Evolutionary conservation across 352 stramenopile genomes (phyloP).

Genomic region (Phytophthora kernoviae): DNA sequence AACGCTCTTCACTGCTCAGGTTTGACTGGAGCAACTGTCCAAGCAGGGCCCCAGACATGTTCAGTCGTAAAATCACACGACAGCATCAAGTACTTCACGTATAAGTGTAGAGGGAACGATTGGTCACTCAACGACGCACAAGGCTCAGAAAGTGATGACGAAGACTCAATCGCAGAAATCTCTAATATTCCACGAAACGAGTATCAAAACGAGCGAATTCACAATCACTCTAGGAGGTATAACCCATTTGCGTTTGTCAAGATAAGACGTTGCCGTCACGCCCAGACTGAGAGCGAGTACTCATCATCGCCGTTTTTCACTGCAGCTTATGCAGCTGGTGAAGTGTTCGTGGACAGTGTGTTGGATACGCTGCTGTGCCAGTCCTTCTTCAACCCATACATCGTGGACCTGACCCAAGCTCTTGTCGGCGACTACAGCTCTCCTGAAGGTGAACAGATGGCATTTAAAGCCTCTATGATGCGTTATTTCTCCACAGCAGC

Average conservation of each 20-base stretch:
- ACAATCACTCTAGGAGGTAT: conserved; percentile 1
- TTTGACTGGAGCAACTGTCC: neutral
- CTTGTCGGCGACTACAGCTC: conserved; percentile 52
- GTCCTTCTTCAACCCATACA: conserved; percentile 79
- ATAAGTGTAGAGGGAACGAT: conserved; percentile 33
- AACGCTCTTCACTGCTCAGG: too few relatives aligned
- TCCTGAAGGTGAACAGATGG: neutral
- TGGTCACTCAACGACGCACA: conserved; percentile 13
- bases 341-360: conserved; percentile 65
- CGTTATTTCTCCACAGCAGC: conserved; percentile 9
- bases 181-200: conserved; percentile 14
- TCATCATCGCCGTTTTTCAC: conserved; percentile 42
- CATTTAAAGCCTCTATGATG: conserved; percentile 21
- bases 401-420: conserved; percentile 58
- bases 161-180: conserved; percentile 11
- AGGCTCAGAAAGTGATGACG: conserved; percentile 19
- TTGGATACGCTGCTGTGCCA: conserved; percentile 71
- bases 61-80: conserved; percentile 59
- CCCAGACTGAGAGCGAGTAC: conserved; percentile 23
- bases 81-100: conserved; percentile 63
- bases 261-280: neutral
- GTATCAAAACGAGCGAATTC: conserved; percentile 17
- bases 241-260: conserved; percentile 8
- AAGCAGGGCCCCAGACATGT: conserved; percentile 25
- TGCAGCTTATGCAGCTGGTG: conserved; percentile 55